Conservation (phyloP, 176 grass and related monocot genomes). For the Tillandsia leiboldiana region DNA sequence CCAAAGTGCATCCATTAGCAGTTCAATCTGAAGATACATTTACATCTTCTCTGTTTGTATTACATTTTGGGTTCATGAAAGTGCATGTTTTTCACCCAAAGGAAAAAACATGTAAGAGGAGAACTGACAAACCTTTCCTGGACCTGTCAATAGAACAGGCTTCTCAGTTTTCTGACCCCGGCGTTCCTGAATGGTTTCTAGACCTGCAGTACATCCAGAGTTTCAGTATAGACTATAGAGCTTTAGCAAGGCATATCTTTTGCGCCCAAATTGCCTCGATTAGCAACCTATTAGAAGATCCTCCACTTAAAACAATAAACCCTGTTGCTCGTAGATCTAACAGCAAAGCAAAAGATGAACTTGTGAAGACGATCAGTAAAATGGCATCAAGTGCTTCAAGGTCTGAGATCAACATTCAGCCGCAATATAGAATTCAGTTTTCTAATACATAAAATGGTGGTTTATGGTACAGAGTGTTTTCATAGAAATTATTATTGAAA, state of each 20-base stretch:
- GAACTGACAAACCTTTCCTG: constrained; percentile 60
- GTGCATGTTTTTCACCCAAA: not conserved
- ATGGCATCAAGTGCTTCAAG: too few species aligned
- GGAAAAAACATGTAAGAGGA: not conserved
- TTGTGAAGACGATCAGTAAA: too few species aligned
- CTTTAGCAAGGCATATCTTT: not conserved
- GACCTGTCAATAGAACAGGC: constrained; percentile 69
- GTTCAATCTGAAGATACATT: too few species aligned
- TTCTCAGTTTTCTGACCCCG: constrained; percentile 72
- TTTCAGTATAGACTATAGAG: not conserved
- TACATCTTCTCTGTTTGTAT: not conserved
- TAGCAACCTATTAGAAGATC: too few species aligned
- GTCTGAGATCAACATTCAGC: not conserved
- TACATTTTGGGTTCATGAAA: not conserved
- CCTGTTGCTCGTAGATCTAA: too few species aligned
- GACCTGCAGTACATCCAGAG: constrained; percentile 23
- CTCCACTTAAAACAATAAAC: too few species aligned
- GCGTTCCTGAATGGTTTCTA: constrained; percentile 59
- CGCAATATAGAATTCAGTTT: not conserved
- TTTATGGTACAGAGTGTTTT: not conserved
- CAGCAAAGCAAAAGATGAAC: too few species aligned
- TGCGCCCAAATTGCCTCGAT: not conserved
- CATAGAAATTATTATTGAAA: not conserved
- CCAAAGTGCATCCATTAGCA: too few species aligned
- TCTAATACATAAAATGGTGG: not conserved